Percentiles rank a stretch among this genome's conserved stretches.
These are phyloP conservation scores for Trichopus zeylanicus DNA, from an alignment of 116 monocot species.

Conservation along the genomic window DNA sequence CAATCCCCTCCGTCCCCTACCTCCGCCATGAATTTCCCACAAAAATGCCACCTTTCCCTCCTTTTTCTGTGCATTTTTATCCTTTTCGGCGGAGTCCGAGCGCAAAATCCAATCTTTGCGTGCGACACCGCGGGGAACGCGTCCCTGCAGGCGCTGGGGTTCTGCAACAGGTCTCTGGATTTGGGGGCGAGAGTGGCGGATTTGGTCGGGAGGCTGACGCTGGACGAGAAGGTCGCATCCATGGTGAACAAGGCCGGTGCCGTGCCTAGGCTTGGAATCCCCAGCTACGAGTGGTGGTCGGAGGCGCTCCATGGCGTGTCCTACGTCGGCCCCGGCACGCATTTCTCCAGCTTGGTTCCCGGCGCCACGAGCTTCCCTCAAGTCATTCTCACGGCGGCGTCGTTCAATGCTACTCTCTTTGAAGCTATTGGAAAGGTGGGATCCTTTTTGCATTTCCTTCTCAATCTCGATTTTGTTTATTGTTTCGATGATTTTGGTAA, in stretches of 20 bases:
- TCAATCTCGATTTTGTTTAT: background rate
- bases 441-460: background rate
- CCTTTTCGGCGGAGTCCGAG: constrained; percentile 5
- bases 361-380: constrained; percentile 92
- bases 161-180: constrained; percentile 51
- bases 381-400: constrained; percentile 79
- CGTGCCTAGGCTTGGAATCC: constrained; percentile 64
- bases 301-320: constrained; percentile 99
- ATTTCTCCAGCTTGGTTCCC: constrained; percentile 63
- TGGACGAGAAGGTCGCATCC: constrained; percentile 71
- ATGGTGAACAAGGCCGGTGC: constrained; percentile 62
- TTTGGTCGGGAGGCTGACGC: constrained; percentile 59
- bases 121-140: constrained; percentile 49
- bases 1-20: background rate
- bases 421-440: constrained; percentile 78
- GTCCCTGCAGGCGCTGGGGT: constrained; percentile 18
- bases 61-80: constrained; percentile 2
- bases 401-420: constrained; percentile 79
- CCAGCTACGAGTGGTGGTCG: constrained; percentile 96
- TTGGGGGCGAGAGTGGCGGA: constrained; percentile 37
- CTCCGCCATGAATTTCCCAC: background rate
- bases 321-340: constrained; percentile 79
- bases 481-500: too few relatives aligned
- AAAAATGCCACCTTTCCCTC: background rate
- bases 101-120: constrained; percentile 57